These are phyloP conservation scores for Sordaria brevicollis DNA, from an alignment of 495 filamentous ascomycete species.

Conservation along the genomic window DNA sequence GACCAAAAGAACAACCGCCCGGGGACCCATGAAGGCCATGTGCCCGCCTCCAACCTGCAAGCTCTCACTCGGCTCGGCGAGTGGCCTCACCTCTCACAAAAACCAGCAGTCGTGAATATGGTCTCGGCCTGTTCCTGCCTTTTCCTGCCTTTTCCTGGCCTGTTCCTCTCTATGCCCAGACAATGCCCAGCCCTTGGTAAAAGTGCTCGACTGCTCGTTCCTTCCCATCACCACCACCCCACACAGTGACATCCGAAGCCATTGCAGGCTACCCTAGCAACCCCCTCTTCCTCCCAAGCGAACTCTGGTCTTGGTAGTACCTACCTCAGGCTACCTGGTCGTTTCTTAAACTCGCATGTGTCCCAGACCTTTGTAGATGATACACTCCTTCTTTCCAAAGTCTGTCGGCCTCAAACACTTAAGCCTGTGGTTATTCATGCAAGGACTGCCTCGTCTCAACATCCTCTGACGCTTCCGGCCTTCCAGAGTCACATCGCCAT, in stretches of 20 bases:
- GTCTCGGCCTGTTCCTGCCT: neutral
- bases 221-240: neutral
- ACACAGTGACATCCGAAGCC: neutral
- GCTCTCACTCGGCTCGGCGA: too few species aligned
- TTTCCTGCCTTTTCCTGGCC: neutral
- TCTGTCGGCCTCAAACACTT: conserved; percentile 4
- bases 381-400: conserved; percentile 28
- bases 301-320: conserved; percentile 5
- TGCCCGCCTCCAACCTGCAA: neutral
- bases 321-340: too few species aligned
- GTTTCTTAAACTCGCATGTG: conserved; percentile 36
- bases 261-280: neutral
- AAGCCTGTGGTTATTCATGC: neutral
- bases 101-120: neutral
- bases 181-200: neutral
- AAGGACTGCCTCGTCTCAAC: neutral
- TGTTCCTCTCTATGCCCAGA: neutral
- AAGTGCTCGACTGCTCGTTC: neutral
- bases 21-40: neutral
- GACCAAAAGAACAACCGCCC: neutral
- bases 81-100: neutral
- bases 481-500: neutral
- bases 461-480: neutral
- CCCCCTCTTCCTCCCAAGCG: neutral
- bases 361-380: conserved; percentile 27